Base-by-base conservation (phyloP, 371 early-diverging fungal genomes). In the Vairimorpha necatrix region DNA sequence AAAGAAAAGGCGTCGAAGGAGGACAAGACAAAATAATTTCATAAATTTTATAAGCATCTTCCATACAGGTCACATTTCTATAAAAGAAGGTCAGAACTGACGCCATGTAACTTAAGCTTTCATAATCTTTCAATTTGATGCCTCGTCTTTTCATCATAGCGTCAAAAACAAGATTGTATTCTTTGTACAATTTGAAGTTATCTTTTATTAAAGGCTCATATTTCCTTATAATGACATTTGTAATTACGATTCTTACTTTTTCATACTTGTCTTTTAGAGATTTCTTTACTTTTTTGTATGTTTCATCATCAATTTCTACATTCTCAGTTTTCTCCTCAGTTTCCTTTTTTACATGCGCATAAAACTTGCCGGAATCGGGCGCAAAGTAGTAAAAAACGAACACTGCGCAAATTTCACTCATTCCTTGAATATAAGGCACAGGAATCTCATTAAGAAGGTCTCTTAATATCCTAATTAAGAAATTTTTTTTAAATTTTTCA, bases 361-460 rank as follows among this genome's bases (percentile, higher is more conserved):
- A 32, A 36, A 36, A 63, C n/a, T 22, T 20, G 39, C 66, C 66
- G 30, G 20, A 42, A 2, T 66, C 39, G 32, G 78, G 69, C 33
- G 46, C 9, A 38, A 75, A 79, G 68, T 75, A 80, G 63, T 53
- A 69, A 66, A 63, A 53, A 28, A 80, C 72, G 54, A 83, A 50
- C 0, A 80, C 76, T 11, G 78, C 62, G 36, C 67, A 74, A 22
- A 83, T 68, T 62, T 83, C 83, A 56, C 62, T 70, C 81, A 83
- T 83, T 30, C 83, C 77, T 48, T 83, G 83, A 4, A 72, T n/a
- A 67, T 83, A 83, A 9, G 33, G 30, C 22, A 74, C 30, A n/a
- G 78, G 65, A 36, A 79, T 72, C 16, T 47, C 28, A 28, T 33
- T 54, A 11, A 83, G 50, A 0, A 71, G 24, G 11, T 80, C 70